phyloP scores from a whole-genome alignment of 768 basidiomycete species.

The Pulveroboletus sp. region DNA sequence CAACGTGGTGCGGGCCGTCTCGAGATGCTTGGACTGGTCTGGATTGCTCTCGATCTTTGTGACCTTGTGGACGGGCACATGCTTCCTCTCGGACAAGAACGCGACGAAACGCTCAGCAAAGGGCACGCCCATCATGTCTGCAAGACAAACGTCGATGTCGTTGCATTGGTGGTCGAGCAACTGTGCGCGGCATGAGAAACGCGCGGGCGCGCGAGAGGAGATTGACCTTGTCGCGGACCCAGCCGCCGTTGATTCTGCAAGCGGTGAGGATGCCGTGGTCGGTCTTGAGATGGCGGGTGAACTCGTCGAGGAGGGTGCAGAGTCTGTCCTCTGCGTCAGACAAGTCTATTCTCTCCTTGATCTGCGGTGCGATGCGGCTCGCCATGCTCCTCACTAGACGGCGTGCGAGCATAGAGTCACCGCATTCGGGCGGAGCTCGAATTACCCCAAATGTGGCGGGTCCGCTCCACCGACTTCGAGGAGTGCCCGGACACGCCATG shows the following conservation, averaged over 20 bases:
- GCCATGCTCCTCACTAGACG: conserved; percentile 27
- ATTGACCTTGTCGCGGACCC: conserved; percentile 96
- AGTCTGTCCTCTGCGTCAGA: conserved; percentile 66
- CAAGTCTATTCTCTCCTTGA: conserved; percentile 45
- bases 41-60: conserved; percentile 90
- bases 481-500: conserved; percentile 50
- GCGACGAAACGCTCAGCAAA: conserved; percentile 79
- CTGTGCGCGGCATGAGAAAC: conserved; percentile 39
- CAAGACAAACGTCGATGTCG: conserved; percentile 92
- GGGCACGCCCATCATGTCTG: conserved; percentile 81
- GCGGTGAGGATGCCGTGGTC: conserved; percentile 52
- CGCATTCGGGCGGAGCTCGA: conserved; percentile 27
- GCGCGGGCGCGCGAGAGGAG: conserved; percentile 1
- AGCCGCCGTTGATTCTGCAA: conserved; percentile 94
- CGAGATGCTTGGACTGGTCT: conserved; percentile 96
- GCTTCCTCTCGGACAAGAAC: conserved; percentile 40
- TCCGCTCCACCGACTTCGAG: conserved; percentile 19
- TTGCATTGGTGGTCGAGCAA: conserved; percentile 76
- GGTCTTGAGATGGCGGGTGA: conserved; percentile 51
- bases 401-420: conserved; percentile 3
- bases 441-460: conserved; percentile 17
- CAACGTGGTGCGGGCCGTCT: conserved; percentile 84
- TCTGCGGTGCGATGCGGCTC: conserved; percentile 29
- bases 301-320: conserved; percentile 78
- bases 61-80: conserved; percentile 45